phyloP scores from a whole-genome alignment of 148 eudicot genomes.

The Vaccinium myrtillus region DNA sequence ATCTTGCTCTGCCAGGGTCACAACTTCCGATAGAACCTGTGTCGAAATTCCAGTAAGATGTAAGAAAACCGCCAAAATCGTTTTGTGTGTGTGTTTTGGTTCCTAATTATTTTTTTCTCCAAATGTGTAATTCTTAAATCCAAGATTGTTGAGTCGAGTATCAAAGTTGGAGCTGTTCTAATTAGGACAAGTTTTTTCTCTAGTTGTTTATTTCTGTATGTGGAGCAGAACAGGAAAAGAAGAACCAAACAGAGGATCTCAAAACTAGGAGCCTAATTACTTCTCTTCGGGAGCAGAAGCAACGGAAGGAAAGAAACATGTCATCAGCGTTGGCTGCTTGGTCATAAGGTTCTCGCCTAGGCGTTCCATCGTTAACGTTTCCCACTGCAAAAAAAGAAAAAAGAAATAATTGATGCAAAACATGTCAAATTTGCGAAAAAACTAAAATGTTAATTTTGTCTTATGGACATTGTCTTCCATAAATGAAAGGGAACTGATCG shows the following conservation, averaged over 20 bases:
- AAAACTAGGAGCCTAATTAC: slow-evolving; percentile 7
- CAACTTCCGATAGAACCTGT: slow-evolving; percentile 17
- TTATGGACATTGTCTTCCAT: too few relatives aligned
- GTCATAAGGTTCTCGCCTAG: background rate
- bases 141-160: background rate
- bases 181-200: background rate
- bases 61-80: background rate
- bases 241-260: background rate
- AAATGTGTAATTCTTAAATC: background rate
- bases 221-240: too few relatives aligned
- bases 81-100: background rate
- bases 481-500: background rate
- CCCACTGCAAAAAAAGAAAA: background rate
- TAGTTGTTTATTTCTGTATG: background rate
- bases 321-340: background rate
- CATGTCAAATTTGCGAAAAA: background rate
- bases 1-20: slow-evolving; percentile 20
- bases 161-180: background rate
- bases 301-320: slow-evolving; percentile 19
- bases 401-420: background rate
- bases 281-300: too few relatives aligned
- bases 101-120: too few relatives aligned
- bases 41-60: background rate
- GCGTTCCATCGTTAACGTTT: background rate
- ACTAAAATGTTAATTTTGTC: too few relatives aligned